phyloP scores from a whole-genome alignment of 2,329 filamentous ascomycete species.

The Colletotrichum orbiculare region DNA sequence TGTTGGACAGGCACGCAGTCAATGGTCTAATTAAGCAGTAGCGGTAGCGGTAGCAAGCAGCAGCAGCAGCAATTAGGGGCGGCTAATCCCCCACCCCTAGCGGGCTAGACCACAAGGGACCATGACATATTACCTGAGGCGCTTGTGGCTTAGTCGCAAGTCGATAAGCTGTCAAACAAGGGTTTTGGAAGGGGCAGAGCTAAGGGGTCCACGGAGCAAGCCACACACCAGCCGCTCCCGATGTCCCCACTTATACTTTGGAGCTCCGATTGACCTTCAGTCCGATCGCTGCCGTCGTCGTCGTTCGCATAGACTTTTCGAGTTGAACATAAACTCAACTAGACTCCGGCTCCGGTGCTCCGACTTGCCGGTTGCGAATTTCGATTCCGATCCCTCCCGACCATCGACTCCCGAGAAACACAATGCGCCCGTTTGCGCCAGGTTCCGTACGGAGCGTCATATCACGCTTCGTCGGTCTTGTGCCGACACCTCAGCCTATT shows the following conservation, averaged over 20 bases:
- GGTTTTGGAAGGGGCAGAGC: not conserved
- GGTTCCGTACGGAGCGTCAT: slow-evolving; percentile 18
- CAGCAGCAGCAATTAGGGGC: slow-evolving; percentile 21
- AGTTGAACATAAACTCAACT: slow-evolving; percentile 10
- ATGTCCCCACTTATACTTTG: slow-evolving; percentile 14
- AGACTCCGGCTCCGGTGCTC: slow-evolving; percentile 5
- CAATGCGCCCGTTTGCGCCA: slow-evolving; percentile 27
- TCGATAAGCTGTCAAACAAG: not conserved
- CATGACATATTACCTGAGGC: slow-evolving; percentile 21
- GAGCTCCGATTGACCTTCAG: slow-evolving; percentile 26
- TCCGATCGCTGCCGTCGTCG: slow-evolving; percentile 1
- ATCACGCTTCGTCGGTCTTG: slow-evolving; percentile 5
- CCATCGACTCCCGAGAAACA: not conserved
- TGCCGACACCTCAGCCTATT: slow-evolving; percentile 17
- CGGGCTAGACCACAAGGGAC: not conserved
- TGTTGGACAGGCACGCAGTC: slow-evolving; percentile 27
- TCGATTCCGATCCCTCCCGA: not conserved
- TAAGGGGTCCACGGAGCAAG: not conserved
- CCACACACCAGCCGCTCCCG: slow-evolving; percentile 23
- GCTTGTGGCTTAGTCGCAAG: slow-evolving; percentile 27
- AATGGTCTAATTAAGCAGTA: slow-evolving; percentile 2
- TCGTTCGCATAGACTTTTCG: slow-evolving; percentile 11
- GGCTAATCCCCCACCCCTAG: slow-evolving; percentile 6
- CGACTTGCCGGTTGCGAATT: not conserved
- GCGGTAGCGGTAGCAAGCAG: too few relatives aligned